Percentiles rank a stretch among this genome's conserved stretches.
These are phyloP conservation scores for Phytopythium sindhum DNA, from an alignment of 352 stramenopile genomes.

Conservation along the genomic window DNA sequence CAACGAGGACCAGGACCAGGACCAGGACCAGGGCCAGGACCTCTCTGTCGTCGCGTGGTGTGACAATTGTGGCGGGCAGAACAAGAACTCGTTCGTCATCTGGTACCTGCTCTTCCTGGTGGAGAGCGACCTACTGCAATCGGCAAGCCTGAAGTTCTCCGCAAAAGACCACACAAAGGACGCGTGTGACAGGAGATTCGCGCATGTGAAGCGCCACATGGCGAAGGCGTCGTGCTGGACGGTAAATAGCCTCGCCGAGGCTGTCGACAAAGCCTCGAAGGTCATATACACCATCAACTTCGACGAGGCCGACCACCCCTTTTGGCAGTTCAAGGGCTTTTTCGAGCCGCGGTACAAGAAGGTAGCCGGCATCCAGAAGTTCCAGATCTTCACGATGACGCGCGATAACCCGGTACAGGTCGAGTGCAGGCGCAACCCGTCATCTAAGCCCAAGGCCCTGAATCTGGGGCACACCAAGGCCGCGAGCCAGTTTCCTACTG, in stretches of 20 bases:
- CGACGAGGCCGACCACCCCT: not conserved
- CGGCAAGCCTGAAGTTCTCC: slow-evolving; percentile 11
- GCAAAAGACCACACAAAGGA: slow-evolving; percentile 12
- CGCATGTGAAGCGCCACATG: not conserved
- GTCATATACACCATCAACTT: not conserved
- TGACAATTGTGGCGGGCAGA: slow-evolving; percentile 19
- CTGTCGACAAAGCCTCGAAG: not conserved
- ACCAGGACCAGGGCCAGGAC: too few species aligned
- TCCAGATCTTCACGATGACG: not conserved
- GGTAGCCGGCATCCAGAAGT: not conserved
- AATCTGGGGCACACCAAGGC: not conserved
- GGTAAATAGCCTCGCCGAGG: not conserved
- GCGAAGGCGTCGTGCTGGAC: not conserved
- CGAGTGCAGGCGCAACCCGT: not conserved
- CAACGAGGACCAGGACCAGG: too few species aligned
- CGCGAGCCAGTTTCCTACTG: not conserved
- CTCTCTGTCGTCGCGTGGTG: slow-evolving; percentile 3
- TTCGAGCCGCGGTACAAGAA: not conserved
- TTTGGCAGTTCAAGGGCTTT: not conserved
- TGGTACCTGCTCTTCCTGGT: slow-evolving; percentile 11
- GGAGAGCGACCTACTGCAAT: too few species aligned
- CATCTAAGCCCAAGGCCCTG: not conserved
- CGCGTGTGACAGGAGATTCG: slow-evolving; percentile 9
- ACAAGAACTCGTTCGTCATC: slow-evolving; percentile 21
- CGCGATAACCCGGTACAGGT: not conserved